Percentiles rank a stretch among this genome's conserved stretches.
phyloP scores from a whole-genome alignment of 345 rosid genomes.

The Rhizophora apiculata region DNA sequence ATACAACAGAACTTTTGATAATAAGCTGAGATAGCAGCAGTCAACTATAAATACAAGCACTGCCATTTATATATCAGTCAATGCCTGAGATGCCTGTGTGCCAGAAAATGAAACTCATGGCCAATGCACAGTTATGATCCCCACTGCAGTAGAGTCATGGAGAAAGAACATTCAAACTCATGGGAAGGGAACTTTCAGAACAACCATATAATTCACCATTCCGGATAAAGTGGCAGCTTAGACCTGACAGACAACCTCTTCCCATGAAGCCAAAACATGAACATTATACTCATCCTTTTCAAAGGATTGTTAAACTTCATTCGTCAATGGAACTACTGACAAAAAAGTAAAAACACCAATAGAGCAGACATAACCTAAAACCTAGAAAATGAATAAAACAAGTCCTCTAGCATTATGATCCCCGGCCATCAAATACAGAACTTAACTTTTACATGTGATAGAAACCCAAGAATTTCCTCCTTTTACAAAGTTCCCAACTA shows the following conservation, averaged over 20 bases:
- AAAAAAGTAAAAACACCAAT: not conserved
- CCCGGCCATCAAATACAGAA: too few relatives aligned
- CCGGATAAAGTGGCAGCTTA: not conserved
- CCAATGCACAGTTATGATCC: not conserved
- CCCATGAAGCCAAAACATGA: not conserved
- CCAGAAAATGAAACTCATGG: not conserved
- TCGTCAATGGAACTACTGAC: not conserved
- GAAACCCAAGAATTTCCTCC: too few relatives aligned
- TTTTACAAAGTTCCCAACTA: too few relatives aligned
- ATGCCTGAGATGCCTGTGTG: not conserved
- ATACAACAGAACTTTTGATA: slow-evolving; percentile 6
- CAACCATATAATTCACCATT: not conserved
- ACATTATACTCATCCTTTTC: not conserved
- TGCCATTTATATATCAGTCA: not conserved
- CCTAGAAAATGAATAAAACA: too few relatives aligned
- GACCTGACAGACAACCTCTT: not conserved
- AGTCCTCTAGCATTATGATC: too few relatives aligned
- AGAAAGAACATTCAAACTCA: not conserved
- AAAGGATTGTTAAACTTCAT: not conserved
- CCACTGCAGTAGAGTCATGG: not conserved
- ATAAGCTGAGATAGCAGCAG: slow-evolving; percentile 3
- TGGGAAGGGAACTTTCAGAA: not conserved
- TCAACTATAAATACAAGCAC: not conserved
- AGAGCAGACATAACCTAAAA: not conserved
- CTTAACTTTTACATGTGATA: too few relatives aligned